Base-by-base conservation (phyloP, 2,329 filamentous ascomycete species). In the Sclerotinia spermophila region DNA sequence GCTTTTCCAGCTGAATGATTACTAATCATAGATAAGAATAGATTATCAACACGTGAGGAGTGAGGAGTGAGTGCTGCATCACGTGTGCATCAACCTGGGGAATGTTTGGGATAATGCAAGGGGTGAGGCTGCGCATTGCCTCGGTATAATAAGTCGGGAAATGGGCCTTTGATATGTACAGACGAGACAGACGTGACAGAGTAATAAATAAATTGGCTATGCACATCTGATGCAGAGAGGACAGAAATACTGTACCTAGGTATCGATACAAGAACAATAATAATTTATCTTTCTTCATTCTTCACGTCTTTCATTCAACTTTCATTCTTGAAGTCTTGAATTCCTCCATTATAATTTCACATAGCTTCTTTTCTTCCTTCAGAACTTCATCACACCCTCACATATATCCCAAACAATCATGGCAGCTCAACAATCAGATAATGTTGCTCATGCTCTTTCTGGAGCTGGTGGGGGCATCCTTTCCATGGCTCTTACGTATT, bases 401-500 rank as follows among this genome's bases (percentile, higher is more conserved):
- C 13, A 72, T 74, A 70, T 64, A 8, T 45, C 45, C 33, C 45
- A 42, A 21, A 48, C 35, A 42, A 62, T 55, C n/a, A 78, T 74
- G 61, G 76, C 79, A 72, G 78, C 78, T 67, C 78, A 83, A 72
- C 93, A 96, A 79, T 96, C 94, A 80, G 95, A 98, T 85, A 97
- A 97, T 85, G 93, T 98, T 79, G 94, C 95, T 71, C 95, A 98
- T 83, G 95, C 95, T 72, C 88, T 98, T 71, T 93, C 94, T 70
- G 95, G 95, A 75, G 93, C 94, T 66, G 96, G 96, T 76, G 96
- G 96, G 76, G 96, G 96, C 72, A 90, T 99, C 71, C 84, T 98
- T 71, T 97, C 96, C 76, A 99, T 98, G 93, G 88, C 94, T 76
- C 83, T 99, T 82, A 99, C 96, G 89, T 96, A 87, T 74, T 85